Percentiles rank a stretch among this genome's conserved stretches.
Evolutionary conservation across 352 stramenopile species (phyloP).

Genomic region (Globisporangium nunn): DNA sequence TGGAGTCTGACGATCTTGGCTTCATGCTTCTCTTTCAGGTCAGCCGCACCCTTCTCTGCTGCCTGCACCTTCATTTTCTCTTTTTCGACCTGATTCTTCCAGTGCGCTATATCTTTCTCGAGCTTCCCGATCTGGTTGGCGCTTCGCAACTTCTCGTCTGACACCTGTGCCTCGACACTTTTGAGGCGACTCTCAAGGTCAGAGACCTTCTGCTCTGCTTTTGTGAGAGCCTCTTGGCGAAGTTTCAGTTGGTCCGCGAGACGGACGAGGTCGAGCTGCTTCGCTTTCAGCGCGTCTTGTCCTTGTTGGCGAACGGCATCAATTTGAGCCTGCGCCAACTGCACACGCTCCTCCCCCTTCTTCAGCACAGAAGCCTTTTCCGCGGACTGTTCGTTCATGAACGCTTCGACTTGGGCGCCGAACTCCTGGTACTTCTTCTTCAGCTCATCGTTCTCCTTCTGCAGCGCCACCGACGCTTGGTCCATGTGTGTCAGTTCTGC

Average conservation of each 20-base stretch:
- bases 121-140: slow-evolving; percentile 30
- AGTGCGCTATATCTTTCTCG: slow-evolving; percentile 54
- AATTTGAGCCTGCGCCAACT: slow-evolving; percentile 30
- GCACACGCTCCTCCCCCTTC: slow-evolving; percentile 27
- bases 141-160: slow-evolving; percentile 35
- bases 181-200: slow-evolving; percentile 30
- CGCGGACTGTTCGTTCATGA: slow-evolving; percentile 64
- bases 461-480: slow-evolving; percentile 19
- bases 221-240: slow-evolving; percentile 40
- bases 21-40: slow-evolving; percentile 44
- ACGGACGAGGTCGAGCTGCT: slow-evolving; percentile 44
- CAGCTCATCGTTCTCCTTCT: slow-evolving; percentile 52
- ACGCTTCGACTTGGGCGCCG: slow-evolving; percentile 58
- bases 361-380: slow-evolving; percentile 30
- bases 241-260: slow-evolving; percentile 51
- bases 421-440: slow-evolving; percentile 70
- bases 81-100: slow-evolving; percentile 33
- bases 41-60: slow-evolving; percentile 18
- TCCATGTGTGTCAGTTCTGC: slow-evolving; percentile 33
- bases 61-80: slow-evolving; percentile 34
- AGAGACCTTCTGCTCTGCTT: slow-evolving; percentile 42
- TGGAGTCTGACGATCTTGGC: slow-evolving; percentile 38
- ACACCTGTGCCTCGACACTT: slow-evolving; percentile 21
- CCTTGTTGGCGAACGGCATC: slow-evolving; percentile 25
- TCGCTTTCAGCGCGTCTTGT: slow-evolving; percentile 36